Base-by-base conservation (phyloP, 768 basidiomycete genomes). In the Zangia roseola region DNA sequence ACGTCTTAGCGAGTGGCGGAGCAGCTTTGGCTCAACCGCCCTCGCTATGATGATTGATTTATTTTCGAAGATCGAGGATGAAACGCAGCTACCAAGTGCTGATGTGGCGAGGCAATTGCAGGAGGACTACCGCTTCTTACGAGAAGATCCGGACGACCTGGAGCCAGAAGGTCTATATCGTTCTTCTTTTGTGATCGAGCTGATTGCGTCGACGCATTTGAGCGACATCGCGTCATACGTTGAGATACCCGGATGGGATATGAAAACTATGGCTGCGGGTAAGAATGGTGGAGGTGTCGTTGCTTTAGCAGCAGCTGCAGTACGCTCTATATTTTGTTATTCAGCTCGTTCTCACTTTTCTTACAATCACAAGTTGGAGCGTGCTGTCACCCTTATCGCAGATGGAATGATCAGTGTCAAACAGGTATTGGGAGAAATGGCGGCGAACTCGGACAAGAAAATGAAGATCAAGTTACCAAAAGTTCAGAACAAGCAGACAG, bases 11-110 rank as follows among this genome's bases (percentile, higher is more conserved):
- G 39, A 50, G 43, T 55, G 53, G 53, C 35, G 31, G 16, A 51
- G 26, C 30, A 13, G 45, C 14, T 40, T 55, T 16, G 23, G 53
- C 19, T 51, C 49, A 17, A 47, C 49, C 23, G 49, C 53, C n/a
- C 20, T 38, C 25, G 26, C 17, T 6, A 43, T 52, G 41, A 26
- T 55, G 45, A 43, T 51, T 10, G n/a, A 30, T 21, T 53, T 49
- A 23, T 44, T 53, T n/a, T 19, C 31, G 6, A 42, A 19, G n/a
- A 13, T 42, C 12, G 30, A 30, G 2, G 30, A 30, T 2, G 14
- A 35, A 16, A 2, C 16, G 10, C 12, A 5, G n/a, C 17, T 7
- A 38, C 52, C n/a, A 9, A 34, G 2, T 6, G 41, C 9, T 31
- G 45, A n/a, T n/a, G n/a, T n/a, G n/a, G n/a, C n/a, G n/a, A n/a